Evolutionary conservation across 78 protist genomes (phyloP).

Genomic region (Chrysochromulina parva): DNA sequence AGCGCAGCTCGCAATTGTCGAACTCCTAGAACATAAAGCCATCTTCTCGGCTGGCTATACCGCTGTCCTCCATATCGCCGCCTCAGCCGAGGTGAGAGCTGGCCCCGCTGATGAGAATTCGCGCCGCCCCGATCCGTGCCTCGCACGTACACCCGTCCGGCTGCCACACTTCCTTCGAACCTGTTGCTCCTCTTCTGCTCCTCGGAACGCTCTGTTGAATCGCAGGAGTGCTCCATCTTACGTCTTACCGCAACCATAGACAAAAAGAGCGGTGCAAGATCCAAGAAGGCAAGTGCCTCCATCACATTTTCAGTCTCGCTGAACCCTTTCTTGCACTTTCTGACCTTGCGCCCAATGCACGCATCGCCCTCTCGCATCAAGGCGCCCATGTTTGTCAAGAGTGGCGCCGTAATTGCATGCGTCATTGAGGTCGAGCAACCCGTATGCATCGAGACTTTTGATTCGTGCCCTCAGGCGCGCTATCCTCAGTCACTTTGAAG

Average conservation of each 20-base stretch:
- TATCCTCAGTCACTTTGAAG: too few species aligned
- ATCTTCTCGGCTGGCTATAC: constrained; percentile 23
- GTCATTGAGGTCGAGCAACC: constrained; percentile 63
- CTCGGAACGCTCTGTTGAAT: too few species aligned
- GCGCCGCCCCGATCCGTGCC: too few species aligned
- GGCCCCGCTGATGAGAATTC: too few species aligned
- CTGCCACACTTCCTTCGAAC: too few species aligned
- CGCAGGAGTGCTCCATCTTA: constrained; percentile 27
- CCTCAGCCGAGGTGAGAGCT: constrained; percentile 15
- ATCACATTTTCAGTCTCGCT: too few species aligned
- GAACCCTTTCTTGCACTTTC: too few species aligned
- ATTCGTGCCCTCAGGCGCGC: constrained; percentile 42
- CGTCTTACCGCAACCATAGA: constrained; percentile 66
- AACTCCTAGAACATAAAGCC: constrained; percentile 71
- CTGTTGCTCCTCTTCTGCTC: too few species aligned
- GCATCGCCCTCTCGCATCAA: too few species aligned
- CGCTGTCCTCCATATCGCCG: constrained; percentile 7
- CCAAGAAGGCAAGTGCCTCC: background rate
- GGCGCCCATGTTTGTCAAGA: constrained; percentile 78
- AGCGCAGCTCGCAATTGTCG: constrained; percentile 68
- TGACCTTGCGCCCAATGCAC: too few species aligned
- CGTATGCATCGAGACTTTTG: constrained; percentile 79
- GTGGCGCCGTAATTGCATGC: constrained; percentile 62
- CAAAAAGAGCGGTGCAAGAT: constrained; percentile 74
- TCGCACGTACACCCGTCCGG: too few species aligned